Percentiles rank a stretch among this genome's conserved stretches.
Evolutionary conservation across 2,329 filamentous ascomycete species (phyloP).

Genomic region (Tolypocladium cylindrosporum): DNA sequence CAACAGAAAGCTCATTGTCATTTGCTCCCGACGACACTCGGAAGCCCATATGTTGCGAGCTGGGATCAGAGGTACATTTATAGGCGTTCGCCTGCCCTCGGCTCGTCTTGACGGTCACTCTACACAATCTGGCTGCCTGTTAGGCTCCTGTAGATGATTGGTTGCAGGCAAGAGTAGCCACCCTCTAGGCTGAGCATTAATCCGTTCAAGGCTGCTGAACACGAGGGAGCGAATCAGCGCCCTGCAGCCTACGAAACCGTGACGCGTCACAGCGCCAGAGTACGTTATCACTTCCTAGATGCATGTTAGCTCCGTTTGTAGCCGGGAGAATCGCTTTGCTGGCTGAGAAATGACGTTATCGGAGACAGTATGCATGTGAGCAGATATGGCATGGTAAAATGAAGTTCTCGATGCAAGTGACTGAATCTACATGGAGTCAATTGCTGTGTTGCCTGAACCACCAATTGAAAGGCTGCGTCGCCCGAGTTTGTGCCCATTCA

Average conservation of each 20-base stretch:
- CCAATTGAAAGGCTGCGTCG: too few relatives aligned
- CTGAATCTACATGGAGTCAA: too few relatives aligned
- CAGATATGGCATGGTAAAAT: neutral
- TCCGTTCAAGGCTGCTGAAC: neutral
- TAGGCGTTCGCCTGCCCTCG: neutral
- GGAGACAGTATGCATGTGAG: neutral
- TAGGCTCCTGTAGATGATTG: neutral
- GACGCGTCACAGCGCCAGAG: neutral
- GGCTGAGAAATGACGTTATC: neutral
- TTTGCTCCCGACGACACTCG: too few relatives aligned
- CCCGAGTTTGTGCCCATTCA: too few relatives aligned
- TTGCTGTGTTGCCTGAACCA: too few relatives aligned
- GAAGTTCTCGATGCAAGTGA: neutral
- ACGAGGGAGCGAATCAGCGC: neutral
- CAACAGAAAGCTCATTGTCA: too few relatives aligned
- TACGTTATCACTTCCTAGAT: neutral
- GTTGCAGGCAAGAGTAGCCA: neutral
- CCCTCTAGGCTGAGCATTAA: neutral
- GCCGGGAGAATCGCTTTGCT: neutral
- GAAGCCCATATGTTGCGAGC: neutral
- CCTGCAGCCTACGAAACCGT: neutral
- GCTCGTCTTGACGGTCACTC: neutral
- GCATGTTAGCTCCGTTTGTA: neutral
- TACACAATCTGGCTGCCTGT: neutral
- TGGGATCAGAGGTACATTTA: neutral